Evolutionary conservation across 2,329 filamentous ascomycete species (phyloP), one percentile per base, ranked within the genome.

Genomic region (Ceratocystis colombiana): DNA sequence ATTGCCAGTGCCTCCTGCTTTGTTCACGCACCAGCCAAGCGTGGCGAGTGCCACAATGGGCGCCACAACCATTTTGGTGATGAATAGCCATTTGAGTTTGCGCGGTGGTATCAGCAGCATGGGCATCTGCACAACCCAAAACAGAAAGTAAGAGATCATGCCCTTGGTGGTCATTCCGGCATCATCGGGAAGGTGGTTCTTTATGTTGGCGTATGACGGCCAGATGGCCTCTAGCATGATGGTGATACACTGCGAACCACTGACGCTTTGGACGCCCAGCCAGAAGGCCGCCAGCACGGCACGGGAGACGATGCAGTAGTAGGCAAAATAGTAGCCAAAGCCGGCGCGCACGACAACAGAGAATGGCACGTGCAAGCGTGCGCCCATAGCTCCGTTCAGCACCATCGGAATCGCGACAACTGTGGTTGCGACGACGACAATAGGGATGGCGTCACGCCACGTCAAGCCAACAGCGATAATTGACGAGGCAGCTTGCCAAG

Each of bases 231-330:
- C 37, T 5, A 67, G 37, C 66, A 67, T 67, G 50, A 67, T 67
- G 55, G 75, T 74, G 55, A 79, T 68, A 64, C 70, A 69, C 41
- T 68, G 68, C 1, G 64, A 65, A 0, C 64, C 61, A 3, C 66
- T 66, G 72, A 76, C 73, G 15, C 78, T 77, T 72, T 81, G 79
- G 1, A 81, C 74, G 61, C 75, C 75, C 22, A 74, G 68, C 79
- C 79, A 81, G 75, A 78, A 77, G 44, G 77, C 72, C 4, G 76
- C 76, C 45, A 78, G 76, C 65, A 77, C 77, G 25, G 75, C 75
- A 64, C 70, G 69, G 64, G 77, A 74, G 64, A 75, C 74, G 44
- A 77, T 77, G 12, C 75, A 75, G 12, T 75, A 75, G 62, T 75
- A 75, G 7, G 74, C 76, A 46, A 76, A 75, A 64, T 76, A 76